A percentile compares a stretch with the other conserved stretches of the same genome.
phyloP scores from a whole-genome alignment of 2,329 filamentous ascomycete genomes.

The Phialemonium atrogriseum region DNA sequence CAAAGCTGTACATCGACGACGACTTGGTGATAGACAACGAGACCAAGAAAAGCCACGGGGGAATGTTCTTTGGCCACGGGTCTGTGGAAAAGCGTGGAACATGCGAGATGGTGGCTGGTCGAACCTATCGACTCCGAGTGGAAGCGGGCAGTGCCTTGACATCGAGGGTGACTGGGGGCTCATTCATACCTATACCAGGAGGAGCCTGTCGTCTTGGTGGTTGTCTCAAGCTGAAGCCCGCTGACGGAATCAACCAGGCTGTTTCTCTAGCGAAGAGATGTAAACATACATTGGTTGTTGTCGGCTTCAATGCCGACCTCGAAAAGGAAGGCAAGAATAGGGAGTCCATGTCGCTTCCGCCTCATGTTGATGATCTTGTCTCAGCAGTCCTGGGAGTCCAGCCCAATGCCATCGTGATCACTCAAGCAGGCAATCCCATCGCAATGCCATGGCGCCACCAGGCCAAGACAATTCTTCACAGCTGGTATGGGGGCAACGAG shows the following conservation, averaged over 20 bases:
- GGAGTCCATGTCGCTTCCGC: constrained; percentile 15
- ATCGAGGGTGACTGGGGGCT: too few relatives aligned
- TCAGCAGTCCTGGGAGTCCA: constrained; percentile 45
- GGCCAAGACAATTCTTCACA: constrained; percentile 24
- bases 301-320: constrained; percentile 43
- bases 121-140: too few relatives aligned
- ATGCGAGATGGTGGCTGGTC: too few relatives aligned
- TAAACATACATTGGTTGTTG: constrained; percentile 47
- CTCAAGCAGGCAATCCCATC: constrained; percentile 53
- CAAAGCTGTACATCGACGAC: constrained; percentile 22
- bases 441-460: constrained; percentile 43
- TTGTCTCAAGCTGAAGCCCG: not conserved
- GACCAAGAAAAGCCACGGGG: too few relatives aligned
- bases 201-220: not conserved
- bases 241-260: constrained; percentile 7
- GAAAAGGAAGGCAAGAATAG: constrained; percentile 23
- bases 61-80: too few relatives aligned
- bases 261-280: constrained; percentile 31
- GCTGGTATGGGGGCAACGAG: constrained; percentile 56
- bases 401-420: constrained; percentile 49
- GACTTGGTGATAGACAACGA: constrained; percentile 22
- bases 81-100: too few relatives aligned
- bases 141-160: too few relatives aligned
- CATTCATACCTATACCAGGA: too few relatives aligned
- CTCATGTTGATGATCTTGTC: constrained; percentile 28